Base-by-base conservation (phyloP, 371 early-diverging fungal genomes). In the Chytridiales sp. region DNA sequence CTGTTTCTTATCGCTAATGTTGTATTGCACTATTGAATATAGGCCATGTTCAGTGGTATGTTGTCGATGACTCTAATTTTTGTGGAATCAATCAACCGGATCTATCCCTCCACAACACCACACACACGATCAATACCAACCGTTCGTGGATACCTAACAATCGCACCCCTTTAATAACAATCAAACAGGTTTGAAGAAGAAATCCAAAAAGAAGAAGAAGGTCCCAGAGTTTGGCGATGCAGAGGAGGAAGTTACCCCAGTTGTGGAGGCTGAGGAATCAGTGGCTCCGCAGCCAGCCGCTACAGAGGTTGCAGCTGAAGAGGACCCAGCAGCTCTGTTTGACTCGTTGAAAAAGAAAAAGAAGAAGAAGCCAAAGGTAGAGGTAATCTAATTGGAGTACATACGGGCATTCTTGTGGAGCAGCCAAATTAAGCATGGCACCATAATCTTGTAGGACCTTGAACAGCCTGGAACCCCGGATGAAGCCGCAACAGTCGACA, bases 321-420 rank as follows among this genome's bases (percentile, higher is more conserved):
- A 67, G 38, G 59, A 55, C 55, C 74, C 66, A 9, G 72, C 68
- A 21, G 79, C 61, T 30, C 74, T 74, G 36, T 83, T 87, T 54
- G 90, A 88, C 64, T 75, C 86, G 72, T 90, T 92, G 85, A 92
- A 92, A 69, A 92, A 92, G 81, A 92, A 92, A 78, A 88, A 87
- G 83, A 91, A 90, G 83, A 78, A 82, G 70, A 85, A 85, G 77
- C 74, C 80, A 36, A 73, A 70, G 47, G 69, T 65, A 42, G 62
- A 53, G 32, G 60, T 61, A 15, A 66, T 70, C 46, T 61, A 67
- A 34, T 4, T 22, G 32, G 30, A 22, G 8, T 43, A 32, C 34
- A 4, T 17, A 13, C 21, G 19, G 8, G 15, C 38, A 15, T 49
- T 32, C 34, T 17, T 27, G 15, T 9, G 30, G 21, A 24, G 27